These are phyloP conservation scores for Schizophyllum amplum DNA, from an alignment of 1,284 basidiomycete species.

Conservation along the genomic window DNA sequence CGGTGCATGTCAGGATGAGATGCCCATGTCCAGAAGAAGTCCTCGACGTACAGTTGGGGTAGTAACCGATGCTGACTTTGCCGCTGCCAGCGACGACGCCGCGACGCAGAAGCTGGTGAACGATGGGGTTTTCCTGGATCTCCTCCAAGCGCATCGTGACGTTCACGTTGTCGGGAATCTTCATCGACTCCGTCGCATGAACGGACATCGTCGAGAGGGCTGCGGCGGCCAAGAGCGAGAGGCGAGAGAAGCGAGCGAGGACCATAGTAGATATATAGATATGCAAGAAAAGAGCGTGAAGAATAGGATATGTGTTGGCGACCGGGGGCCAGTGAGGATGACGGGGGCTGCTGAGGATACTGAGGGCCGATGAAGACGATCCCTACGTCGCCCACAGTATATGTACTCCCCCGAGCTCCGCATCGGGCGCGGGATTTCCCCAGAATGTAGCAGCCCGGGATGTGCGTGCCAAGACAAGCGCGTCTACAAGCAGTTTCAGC, in stretches of 20 bases:
- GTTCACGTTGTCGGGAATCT: neutral
- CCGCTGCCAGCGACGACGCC: too few species aligned
- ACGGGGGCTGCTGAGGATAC: neutral
- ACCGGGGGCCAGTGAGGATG: neutral
- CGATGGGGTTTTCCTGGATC: conserved; percentile 28
- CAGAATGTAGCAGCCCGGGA: neutral
- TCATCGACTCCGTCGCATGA: neutral
- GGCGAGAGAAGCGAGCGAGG: neutral
- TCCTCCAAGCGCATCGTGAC: neutral
- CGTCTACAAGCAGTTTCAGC: neutral
- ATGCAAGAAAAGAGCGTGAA: neutral
- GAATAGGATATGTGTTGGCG: neutral
- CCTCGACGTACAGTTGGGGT: conserved; percentile 51
- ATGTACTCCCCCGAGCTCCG: neutral
- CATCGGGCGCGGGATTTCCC: neutral
- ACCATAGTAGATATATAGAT: neutral
- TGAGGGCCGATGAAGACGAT: too few species aligned
- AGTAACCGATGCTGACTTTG: conserved; percentile 55
- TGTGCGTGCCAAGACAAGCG: neutral
- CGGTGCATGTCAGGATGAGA: too few species aligned
- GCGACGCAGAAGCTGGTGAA: conserved; percentile 36
- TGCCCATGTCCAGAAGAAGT: conserved; percentile 7
- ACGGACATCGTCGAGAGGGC: neutral
- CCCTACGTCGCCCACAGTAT: neutral
- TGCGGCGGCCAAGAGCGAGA: neutral